Evolutionary conservation across 2,329 filamentous ascomycete genomes (phyloP), one percentile per base, ranked within the genome.

Genomic region (Fonsecaea nubica): DNA sequence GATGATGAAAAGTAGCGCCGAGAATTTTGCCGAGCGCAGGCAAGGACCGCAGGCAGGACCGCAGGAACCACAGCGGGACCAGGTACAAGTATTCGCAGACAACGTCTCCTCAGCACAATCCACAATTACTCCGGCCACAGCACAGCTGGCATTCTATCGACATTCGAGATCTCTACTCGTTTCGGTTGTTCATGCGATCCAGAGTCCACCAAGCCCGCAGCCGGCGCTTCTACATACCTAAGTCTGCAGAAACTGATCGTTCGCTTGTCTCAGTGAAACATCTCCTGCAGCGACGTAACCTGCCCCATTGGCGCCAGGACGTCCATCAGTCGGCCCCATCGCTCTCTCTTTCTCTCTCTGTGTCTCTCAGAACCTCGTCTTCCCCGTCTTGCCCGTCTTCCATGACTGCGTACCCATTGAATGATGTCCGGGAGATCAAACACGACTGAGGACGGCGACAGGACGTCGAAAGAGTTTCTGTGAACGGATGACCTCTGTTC

Each of bases 11-110:
- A 50, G 18, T 50, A 50, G 45, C 25, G 62, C 65, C 65, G 65
- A 67, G 62, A 67, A 62, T 67, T 57, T 45, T 18, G 58, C 65
- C 65, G 65, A 57, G 25, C 54, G 33, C 15, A 9, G n/a, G 15
- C 21, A 42, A 32, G 13, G n/a, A 13, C 3, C 5, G 35, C 25
- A 42, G 10, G 36, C n/a, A 45, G 36, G 30, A 58, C 21, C 38
- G 42, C 42, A 18, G 6, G n/a, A 48, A 48, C 42, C 6, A 7
- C 42, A 21, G 42, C 42, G 42, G n/a, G 42, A 48, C n/a, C 42
- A 48, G 42, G n/a, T 48, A 42, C 38, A 5, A 15, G 12, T 15
- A 18, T 50, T 25, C 25, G 25, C 3, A 25, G 18, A 50, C 7
- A 25, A 21, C 18, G 18, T 25, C 45, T 42, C 40, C 4, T 42